Percentiles rank a stretch among this genome's conserved stretches.
These are phyloP conservation scores for Cornus florida DNA, from an alignment of 148 eudicot genomes.

Conservation along the genomic window DNA sequence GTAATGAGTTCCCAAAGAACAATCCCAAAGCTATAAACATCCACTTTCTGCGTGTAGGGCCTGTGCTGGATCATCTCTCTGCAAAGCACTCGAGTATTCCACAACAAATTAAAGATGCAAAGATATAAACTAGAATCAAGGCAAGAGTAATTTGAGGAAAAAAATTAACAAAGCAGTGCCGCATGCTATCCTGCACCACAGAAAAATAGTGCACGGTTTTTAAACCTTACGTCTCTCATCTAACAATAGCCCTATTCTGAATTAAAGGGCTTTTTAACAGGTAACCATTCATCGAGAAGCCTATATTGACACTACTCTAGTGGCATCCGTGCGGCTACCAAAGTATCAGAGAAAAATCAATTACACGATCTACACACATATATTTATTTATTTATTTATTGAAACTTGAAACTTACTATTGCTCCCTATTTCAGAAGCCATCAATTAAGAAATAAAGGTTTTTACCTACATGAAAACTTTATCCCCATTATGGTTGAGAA, in stretches of 20 bases:
- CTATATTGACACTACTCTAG: neutral
- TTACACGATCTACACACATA: neutral
- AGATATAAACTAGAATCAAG: neutral
- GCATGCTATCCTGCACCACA: no score
- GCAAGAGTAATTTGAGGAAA: neutral
- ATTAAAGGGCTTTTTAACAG: no score
- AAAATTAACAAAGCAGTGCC: neutral
- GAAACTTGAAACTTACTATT: neutral
- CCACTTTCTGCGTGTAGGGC: slow-evolving; percentile 93
- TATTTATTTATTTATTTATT: no score
- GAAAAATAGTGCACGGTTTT: no score
- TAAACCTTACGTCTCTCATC: no score
- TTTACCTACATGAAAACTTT: neutral
- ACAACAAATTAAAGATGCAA: neutral
- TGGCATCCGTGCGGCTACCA: neutral
- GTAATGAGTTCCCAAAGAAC: slow-evolving; percentile 96
- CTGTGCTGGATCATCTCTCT: slow-evolving; percentile 99
- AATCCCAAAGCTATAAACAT: slow-evolving; percentile 93
- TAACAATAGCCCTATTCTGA: no score
- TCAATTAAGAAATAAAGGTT: neutral
- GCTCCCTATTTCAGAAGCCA: neutral
- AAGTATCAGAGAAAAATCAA: neutral
- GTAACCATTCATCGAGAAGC: neutral
- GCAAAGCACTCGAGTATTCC: slow-evolving; percentile 25
- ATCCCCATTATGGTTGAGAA: neutral